A percentile compares a stretch with the other conserved stretches of the same genome.
phyloP scores from a whole-genome alignment of 345 rosid species.

The Cochlearia excelsa region DNA sequence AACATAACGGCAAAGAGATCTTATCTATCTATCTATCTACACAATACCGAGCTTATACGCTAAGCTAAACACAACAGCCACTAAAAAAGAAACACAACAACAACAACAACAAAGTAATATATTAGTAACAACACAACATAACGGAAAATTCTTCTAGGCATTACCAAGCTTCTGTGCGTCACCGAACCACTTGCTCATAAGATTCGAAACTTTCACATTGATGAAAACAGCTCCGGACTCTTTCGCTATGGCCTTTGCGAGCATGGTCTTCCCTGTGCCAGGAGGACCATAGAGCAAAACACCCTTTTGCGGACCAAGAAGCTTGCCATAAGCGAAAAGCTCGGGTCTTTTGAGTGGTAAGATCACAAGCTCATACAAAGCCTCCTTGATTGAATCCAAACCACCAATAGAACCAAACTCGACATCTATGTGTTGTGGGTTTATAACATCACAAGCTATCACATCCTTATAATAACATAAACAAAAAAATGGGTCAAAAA shows the following conservation, averaged over 20 bases:
- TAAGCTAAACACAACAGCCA: slow-evolving; percentile 94
- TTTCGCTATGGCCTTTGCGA: slow-evolving; percentile 92
- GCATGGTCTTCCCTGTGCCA: slow-evolving; percentile 98
- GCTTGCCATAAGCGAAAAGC: slow-evolving; percentile 75
- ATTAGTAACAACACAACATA: not conserved
- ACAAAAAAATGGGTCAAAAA: not conserved
- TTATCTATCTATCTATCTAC: no score
- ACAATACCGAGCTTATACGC: slow-evolving; percentile 55
- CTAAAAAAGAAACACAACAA: slow-evolving; percentile 39
- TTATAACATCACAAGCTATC: slow-evolving; percentile 90
- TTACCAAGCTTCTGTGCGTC: slow-evolving; percentile 96
- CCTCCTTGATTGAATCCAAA: slow-evolving; percentile 66
- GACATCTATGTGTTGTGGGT: slow-evolving; percentile 85
- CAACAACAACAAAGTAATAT: not conserved
- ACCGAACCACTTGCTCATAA: slow-evolving; percentile 99
- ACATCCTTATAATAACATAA: slow-evolving; percentile 57
- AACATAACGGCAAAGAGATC: no score
- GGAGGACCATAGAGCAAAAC: slow-evolving; percentile 94
- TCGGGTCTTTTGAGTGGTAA: slow-evolving; percentile 85
- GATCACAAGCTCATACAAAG: slow-evolving; percentile 85
- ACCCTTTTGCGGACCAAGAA: slow-evolving; percentile 93
- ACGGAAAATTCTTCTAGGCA: no score
- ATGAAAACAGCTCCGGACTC: slow-evolving; percentile 95
- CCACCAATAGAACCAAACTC: slow-evolving; percentile 92
- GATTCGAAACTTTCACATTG: slow-evolving; percentile 79